Base-by-base conservation (phyloP, 202 grass and related monocot genomes). In the Bolboschoenoplectus hybrid region DNA sequence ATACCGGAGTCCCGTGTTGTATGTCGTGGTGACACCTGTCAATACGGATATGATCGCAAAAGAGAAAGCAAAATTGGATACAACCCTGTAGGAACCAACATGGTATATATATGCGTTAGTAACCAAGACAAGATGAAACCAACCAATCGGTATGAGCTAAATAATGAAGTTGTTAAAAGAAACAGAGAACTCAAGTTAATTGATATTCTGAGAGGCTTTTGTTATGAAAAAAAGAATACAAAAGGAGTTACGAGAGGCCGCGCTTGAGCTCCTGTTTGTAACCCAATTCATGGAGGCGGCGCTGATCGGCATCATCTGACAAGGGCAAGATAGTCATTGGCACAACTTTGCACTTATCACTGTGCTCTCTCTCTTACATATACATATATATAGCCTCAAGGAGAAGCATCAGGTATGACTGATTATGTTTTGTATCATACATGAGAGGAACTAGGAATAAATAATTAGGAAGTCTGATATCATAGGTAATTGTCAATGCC, bases 251-350 rank as follows among this genome's bases (percentile, higher is more conserved):
- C 95, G 95, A 95, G 82, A 95, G 92, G 72, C 88, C 91, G 35
- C 95, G 95, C 83, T 93, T 94, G 85, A 97, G 95, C 89, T 97
- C 92, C 87, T 97, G 95, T 89, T 85, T 97, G 92, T 97, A 97
- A 12, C 95, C 95, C 41, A 97, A 82, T 75, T 94, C 79, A 16
- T 72, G 88, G 88, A 94, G 88, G 50, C 93, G 88, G 3, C 63
- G 88, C 2, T 79, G 82, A 86, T 92, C 94, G 0, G 85, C 65
- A 26, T 97, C 92, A 43, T 83, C 85, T 12, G 81, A 64, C 0
- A 56, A 82, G 78, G 26, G 17, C 55, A 80, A 36, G 20, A n/a
- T 67, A 51, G 81, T 56, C 62, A 83, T 83, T 26, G 26, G 12
- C 38, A 34, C 57, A 81, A 56, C 26, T 77, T 32, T 19, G 41